phyloP scores from a whole-genome alignment of 805 yeast genomes.

The Ogataea naganishii region DNA sequence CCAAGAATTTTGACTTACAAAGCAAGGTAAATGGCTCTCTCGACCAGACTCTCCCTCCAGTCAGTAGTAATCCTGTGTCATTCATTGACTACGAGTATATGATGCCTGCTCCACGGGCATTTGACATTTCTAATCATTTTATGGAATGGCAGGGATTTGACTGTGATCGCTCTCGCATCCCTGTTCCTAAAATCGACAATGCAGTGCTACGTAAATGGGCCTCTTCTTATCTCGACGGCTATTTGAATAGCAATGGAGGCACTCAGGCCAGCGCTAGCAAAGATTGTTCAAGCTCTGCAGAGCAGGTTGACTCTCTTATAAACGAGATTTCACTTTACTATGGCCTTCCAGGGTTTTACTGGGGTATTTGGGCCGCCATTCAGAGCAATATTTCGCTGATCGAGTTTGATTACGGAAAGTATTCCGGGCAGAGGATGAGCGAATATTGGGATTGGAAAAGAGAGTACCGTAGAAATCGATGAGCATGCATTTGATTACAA shows the following conservation, averaged over 20 bases:
- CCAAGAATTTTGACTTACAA: slow-evolving; percentile 33
- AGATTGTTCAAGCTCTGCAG: not conserved
- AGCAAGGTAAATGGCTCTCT: slow-evolving; percentile 2
- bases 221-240: slow-evolving; percentile 37
- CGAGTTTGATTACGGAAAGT: slow-evolving; percentile 61
- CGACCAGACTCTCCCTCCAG: too few relatives aligned
- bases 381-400: slow-evolving; percentile 61
- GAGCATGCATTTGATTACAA: too few relatives aligned
- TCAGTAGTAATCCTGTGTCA: slow-evolving; percentile 35
- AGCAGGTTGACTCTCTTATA: slow-evolving; percentile 33
- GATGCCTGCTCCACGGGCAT: slow-evolving; percentile 65
- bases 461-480: slow-evolving; percentile 7
- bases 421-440: slow-evolving; percentile 48
- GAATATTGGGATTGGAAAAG: slow-evolving; percentile 69
- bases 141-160: slow-evolving; percentile 81
- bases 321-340: slow-evolving; percentile 52
- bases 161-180: slow-evolving; percentile 54
- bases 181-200: slow-evolving; percentile 36
- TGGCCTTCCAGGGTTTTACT: slow-evolving; percentile 76
- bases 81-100: slow-evolving; percentile 70
- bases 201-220: slow-evolving; percentile 49
- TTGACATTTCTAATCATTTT: slow-evolving; percentile 67
- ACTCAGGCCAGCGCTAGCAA: slow-evolving; percentile 2
- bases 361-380: slow-evolving; percentile 82
- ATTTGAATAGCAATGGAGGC: slow-evolving; percentile 10